Base-by-base conservation (phyloP, 164 flowering plant genomes). In the Tetrastigma voinierianum region DNA sequence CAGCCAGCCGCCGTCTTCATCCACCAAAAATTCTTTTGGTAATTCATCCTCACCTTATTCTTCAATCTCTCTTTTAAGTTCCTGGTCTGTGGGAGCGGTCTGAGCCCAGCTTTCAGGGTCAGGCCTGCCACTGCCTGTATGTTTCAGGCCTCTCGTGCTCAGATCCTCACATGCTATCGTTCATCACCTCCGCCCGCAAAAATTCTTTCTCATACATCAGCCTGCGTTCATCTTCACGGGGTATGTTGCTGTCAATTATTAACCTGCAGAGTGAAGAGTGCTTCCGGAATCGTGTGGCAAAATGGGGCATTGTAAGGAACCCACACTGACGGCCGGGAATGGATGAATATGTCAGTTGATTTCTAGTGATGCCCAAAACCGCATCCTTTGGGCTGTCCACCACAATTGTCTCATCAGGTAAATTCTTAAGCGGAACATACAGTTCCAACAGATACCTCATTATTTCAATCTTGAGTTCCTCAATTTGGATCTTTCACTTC, bases 1-100 rank as follows among this genome's bases (percentile, higher is more conserved):
- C 74, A 77, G 23, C 75, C 80, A 77, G 0, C 60, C 25, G 10
- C 61, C 40, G 49, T 73, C 71, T 52, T 73, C 80, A 64, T 72
- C 74, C 19, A 77, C 67, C 32, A 70, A 57, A 52, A 73, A 23
- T 70, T 72, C 54, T 57, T 70, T 40, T 73, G 80, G 54, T 70
- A 70, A 13, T 10, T 44, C 12, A 46, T 25, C 54, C 44, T 73
- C 40, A 67, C 75, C 67, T 47, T 77, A 3, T 19, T 46, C 48
- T 17, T 67, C 15, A 60, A 64, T 67, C 19, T 21, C 10, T 23
- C n/a, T 59, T 60, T 67, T 10, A 4, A 77, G 20, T 13, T 67
- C 67, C 56, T 60, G 51, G 20, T 60, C 44, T 1, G 73, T 1
- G 74, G 70, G 0, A 64, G 54, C 51, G 59, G 70, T 47, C 6